Base-by-base conservation (phyloP, 2,329 filamentous ascomycete species). In the Neofusicoccum cordaticola region DNA sequence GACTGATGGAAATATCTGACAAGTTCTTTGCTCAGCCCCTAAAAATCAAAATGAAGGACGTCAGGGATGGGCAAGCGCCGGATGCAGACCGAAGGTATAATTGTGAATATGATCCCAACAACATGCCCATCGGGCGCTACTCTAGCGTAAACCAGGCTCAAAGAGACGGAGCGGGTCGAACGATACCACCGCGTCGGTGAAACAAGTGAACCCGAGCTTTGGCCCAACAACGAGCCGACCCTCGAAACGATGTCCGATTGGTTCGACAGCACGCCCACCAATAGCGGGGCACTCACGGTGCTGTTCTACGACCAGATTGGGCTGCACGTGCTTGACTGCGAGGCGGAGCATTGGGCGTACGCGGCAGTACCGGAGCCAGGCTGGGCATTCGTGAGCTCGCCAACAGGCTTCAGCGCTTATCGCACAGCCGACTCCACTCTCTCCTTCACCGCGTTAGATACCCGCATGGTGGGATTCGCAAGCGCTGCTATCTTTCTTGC, bases 151-250 rank as follows among this genome's bases (percentile, higher is more conserved):
- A 5, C 4, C 6, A 31, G 27, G 7, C 6, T 7, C 27, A 31
- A 31, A 31, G 27, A 17, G 5, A 35, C 34, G 3, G 53, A 13
- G 12, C 39, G 13, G 2, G 15, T 58, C 53, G 3, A 31, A 15
- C 2, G 11, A 19, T 13, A 58, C 39, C 53, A 58, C 31, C 22
- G 22, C 9, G 11, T 11, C n/a, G 39, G 19, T 13, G 6, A 44
- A 13, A n/a, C 53, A 1, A 58, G 53, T 39, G 53, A 58, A 19
- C 27, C 53, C 0, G 53, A 39, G 39, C 53, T 58, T 9, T 45
- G 45, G 53, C 53, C 45, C 53, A 45, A 45, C 39, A 45, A 58
- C 53, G 53, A 58, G 39, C 53, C 53, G 13, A 39, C 31, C 12
- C 12, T 34, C 13, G 31, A 42, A n/a, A 17, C 4, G 9, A 19